Evolutionary conservation across 148 eudicot genomes (phyloP).

Genomic region (Chenopodium suecicum): DNA sequence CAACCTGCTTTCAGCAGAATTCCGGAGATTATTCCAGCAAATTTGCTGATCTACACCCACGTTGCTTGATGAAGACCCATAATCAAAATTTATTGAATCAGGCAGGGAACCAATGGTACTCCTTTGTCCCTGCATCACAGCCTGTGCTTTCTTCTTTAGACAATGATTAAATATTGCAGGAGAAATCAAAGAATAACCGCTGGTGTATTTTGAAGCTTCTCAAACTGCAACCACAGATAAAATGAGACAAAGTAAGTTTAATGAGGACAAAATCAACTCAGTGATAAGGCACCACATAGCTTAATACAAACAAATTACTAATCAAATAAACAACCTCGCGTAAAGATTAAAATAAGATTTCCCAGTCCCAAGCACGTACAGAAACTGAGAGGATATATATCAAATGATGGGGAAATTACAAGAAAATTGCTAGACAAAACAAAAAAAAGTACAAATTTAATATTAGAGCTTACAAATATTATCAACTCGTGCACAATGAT

Average conservation of each 20-base stretch:
- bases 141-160: conserved; percentile 14
- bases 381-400: no score
- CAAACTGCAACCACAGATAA: conserved; percentile 35
- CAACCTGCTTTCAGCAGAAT: conserved; percentile 47
- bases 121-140: conserved; percentile 88
- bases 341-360: neutral
- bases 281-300: neutral
- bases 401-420: no score
- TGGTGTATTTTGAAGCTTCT: conserved; percentile 3
- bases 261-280: neutral
- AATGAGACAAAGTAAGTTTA: neutral
- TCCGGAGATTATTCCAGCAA: conserved; percentile 60
- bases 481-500: neutral
- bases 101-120: conserved; percentile 76
- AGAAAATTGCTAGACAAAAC: no score
- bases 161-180: conserved; percentile 6
- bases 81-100: conserved; percentile 65
- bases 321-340: neutral
- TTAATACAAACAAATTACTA: neutral
- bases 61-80: conserved; percentile 59
- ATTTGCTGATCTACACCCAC: conserved; percentile 57
- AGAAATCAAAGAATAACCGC: neutral
- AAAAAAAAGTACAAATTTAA: no score
- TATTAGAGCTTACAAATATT: neutral
- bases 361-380: neutral